A percentile compares a stretch with the other conserved stretches of the same genome.
phyloP scores from a whole-genome alignment of 2,329 filamentous ascomycete species.

The Coleophoma eucalyptorum region DNA sequence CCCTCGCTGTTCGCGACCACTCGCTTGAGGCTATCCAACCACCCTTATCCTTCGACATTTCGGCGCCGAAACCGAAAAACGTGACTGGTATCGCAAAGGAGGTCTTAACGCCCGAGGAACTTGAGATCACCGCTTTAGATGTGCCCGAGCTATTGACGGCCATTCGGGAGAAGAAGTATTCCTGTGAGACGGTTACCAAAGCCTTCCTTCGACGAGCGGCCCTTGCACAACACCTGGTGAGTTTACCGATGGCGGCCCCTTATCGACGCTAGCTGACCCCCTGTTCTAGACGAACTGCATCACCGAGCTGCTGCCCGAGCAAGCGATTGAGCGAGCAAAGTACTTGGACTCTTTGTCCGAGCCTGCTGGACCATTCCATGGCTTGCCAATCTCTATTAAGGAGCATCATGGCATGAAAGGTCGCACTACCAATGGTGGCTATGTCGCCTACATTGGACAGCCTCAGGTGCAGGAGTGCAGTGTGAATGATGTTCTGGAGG shows the following conservation, averaged over 20 bases:
- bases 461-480: slow-evolving; percentile 30
- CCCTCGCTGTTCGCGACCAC: slow-evolving; percentile 7
- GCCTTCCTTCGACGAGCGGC: slow-evolving; percentile 14
- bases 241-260: neutral
- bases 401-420: slow-evolving; percentile 41
- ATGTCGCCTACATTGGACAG: slow-evolving; percentile 47
- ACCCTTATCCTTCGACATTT: slow-evolving; percentile 5
- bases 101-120: slow-evolving; percentile 8
- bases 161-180: slow-evolving; percentile 7
- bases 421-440: slow-evolving; percentile 42
- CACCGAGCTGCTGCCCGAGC: slow-evolving; percentile 15
- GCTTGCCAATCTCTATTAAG: slow-evolving; percentile 52
- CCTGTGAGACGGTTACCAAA: slow-evolving; percentile 11
- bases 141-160: slow-evolving; percentile 6
- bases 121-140: slow-evolving; percentile 12
- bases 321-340: slow-evolving; percentile 14
- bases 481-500: slow-evolving; percentile 50
- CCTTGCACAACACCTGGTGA: slow-evolving; percentile 14
- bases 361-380: slow-evolving; percentile 56
- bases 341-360: slow-evolving; percentile 10
- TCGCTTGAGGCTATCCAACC: slow-evolving; percentile 10
- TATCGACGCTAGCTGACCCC: neutral
- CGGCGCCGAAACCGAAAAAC: slow-evolving; percentile 10
- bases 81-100: slow-evolving; percentile 9
- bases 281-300: slow-evolving; percentile 14